Percentiles rank a stretch among this genome's conserved stretches.
These are phyloP conservation scores for Jackrogersella multiformis DNA, from an alignment of 495 filamentous ascomycete species.

Conservation along the genomic window DNA sequence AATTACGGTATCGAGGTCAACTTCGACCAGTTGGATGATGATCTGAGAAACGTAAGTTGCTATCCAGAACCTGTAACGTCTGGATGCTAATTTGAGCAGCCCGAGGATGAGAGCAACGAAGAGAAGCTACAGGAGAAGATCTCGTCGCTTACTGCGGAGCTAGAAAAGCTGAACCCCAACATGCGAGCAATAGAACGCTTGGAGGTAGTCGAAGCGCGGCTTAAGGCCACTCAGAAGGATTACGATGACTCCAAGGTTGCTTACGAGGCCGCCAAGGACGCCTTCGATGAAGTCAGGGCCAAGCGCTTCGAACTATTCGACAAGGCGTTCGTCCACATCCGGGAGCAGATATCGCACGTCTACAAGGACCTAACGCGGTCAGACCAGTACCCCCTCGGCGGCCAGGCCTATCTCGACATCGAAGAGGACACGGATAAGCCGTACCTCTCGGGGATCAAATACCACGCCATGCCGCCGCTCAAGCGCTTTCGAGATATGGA, in stretches of 20 bases:
- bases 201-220: conserved; percentile 81
- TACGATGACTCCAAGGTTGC: conserved; percentile 82
- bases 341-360: conserved; percentile 89
- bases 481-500: conserved; percentile 99
- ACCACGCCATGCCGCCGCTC: conserved; percentile 97
- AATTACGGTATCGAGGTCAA: conserved; percentile 94
- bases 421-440: conserved; percentile 86
- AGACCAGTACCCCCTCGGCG: conserved; percentile 84
- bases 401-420: conserved; percentile 93
- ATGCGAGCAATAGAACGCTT: conserved; percentile 95
- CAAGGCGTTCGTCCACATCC: conserved; percentile 93
- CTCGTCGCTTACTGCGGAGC: conserved; percentile 72
- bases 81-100: conserved; percentile 53
- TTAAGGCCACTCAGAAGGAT: conserved; percentile 85
- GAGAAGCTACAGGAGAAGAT: conserved; percentile 84
- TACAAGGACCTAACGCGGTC: conserved; percentile 95
- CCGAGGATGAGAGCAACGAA: conserved; percentile 75
- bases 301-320: conserved; percentile 91
- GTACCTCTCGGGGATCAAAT: conserved; percentile 93
- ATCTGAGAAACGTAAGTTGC: conserved; percentile 75
- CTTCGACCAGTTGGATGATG: conserved; percentile 86
- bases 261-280: conserved; percentile 78
- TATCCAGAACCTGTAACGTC: conserved; percentile 3
- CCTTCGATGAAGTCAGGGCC: conserved; percentile 81
- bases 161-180: conserved; percentile 94